Evolutionary conservation across 768 basidiomycete genomes (phyloP).

Genomic region (Tylopilus subfusipes): DNA sequence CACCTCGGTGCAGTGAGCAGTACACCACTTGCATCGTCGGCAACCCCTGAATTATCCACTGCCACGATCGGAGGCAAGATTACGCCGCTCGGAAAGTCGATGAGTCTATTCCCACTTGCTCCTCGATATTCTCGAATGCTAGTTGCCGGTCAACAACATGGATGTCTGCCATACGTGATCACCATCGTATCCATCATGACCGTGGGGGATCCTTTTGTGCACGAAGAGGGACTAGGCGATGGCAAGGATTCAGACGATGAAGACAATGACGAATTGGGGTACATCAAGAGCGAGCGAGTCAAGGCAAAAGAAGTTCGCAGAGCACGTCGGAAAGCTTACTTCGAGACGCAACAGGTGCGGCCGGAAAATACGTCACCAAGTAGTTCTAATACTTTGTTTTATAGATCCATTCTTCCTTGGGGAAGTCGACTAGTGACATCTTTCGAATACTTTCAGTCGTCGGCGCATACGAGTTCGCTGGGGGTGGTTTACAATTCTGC

Average conservation of each 20-base stretch:
- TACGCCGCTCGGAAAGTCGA: constrained; percentile 85
- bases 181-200: constrained; percentile 87
- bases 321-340: constrained; percentile 71
- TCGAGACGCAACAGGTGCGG: constrained; percentile 73
- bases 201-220: constrained; percentile 93
- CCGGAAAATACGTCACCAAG: background rate
- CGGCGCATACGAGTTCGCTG: constrained; percentile 92
- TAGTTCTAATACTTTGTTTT: constrained; percentile 1
- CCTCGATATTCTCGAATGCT: constrained; percentile 97
- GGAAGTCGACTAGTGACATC: constrained; percentile 77
- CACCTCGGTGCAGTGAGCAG: constrained; percentile 78
- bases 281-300: constrained; percentile 45
- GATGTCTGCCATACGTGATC: constrained; percentile 88
- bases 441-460: constrained; percentile 90
- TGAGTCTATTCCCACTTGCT: constrained; percentile 91
- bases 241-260: constrained; percentile 42
- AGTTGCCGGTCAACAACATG: constrained; percentile 80
- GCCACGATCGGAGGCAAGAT: constrained; percentile 56
- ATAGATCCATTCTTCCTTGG: constrained; percentile 77
- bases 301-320: constrained; percentile 57
- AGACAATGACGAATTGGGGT: constrained; percentile 35
- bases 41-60: constrained; percentile 8
- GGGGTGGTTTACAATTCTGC: constrained; percentile 79
- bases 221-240: constrained; percentile 63
- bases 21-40: constrained; percentile 24